Evolutionary conservation across 2,329 filamentous ascomycete genomes (phyloP).

Genomic region (Alternaria gaisen): DNA sequence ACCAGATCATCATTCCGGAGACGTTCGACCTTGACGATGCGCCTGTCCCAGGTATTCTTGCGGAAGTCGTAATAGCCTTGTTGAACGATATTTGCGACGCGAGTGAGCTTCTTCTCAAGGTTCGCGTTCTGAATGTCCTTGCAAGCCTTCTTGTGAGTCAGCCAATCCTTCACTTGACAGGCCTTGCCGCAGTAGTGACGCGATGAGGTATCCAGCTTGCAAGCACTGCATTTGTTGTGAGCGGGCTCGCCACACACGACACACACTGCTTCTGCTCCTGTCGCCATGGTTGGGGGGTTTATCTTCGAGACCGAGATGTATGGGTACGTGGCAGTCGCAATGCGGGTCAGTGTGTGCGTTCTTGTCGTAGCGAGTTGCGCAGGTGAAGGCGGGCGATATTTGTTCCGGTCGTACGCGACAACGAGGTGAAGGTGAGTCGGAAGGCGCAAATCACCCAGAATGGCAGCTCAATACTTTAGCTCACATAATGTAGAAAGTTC

Average conservation of each 20-base stretch:
- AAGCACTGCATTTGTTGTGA: constrained; percentile 2
- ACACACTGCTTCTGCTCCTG: background rate
- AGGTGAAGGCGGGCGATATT: background rate
- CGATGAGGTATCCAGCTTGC: background rate
- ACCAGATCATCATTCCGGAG: background rate
- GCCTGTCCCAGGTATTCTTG: constrained; percentile 11
- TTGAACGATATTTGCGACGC: background rate
- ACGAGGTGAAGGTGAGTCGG: background rate
- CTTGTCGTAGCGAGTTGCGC: background rate
- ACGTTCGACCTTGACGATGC: background rate
- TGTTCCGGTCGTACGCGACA: too few species aligned
- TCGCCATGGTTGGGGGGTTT: background rate
- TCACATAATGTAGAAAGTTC: too few species aligned
- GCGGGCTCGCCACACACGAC: constrained; percentile 2
- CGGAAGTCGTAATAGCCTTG: constrained; percentile 15
- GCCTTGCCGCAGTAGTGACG: constrained; percentile 4
- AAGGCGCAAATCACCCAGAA: background rate
- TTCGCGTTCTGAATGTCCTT: background rate
- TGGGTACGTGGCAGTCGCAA: accelerated
- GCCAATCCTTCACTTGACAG: constrained; percentile 12
- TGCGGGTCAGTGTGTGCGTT: background rate
- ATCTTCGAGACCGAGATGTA: too few species aligned
- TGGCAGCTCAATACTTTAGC: background rate
- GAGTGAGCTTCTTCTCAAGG: constrained; percentile 3
- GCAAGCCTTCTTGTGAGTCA: constrained; percentile 5